Conservation (phyloP, 805 yeast genomes). For the Candida patagonica region DNA sequence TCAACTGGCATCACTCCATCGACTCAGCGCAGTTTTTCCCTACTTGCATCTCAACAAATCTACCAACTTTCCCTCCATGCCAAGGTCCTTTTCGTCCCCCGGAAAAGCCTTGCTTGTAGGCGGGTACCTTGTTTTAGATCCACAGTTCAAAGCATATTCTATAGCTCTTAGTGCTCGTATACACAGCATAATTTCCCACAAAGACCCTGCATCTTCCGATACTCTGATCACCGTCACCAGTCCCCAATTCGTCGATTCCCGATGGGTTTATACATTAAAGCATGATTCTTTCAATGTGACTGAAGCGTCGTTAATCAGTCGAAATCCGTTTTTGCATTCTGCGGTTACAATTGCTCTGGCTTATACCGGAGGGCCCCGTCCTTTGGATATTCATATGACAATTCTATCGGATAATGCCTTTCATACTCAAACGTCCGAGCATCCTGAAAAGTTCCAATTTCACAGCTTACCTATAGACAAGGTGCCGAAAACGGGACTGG, state of each 20-base stretch:
- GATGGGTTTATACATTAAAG: slow-evolving; percentile 48
- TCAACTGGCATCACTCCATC: too few relatives aligned
- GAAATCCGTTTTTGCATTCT: slow-evolving; percentile 69
- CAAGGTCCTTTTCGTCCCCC: slow-evolving; percentile 73
- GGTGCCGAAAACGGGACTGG: slow-evolving; percentile 90
- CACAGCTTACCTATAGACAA: slow-evolving; percentile 53
- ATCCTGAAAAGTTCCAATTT: slow-evolving; percentile 38
- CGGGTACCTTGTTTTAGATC: slow-evolving; percentile 85
- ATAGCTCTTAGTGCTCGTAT: slow-evolving; percentile 85
- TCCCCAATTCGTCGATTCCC: slow-evolving; percentile 66
- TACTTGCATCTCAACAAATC: too few relatives aligned
- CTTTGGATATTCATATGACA: slow-evolving; percentile 37
- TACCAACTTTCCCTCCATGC: background rate
- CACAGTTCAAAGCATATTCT: slow-evolving; percentile 63
- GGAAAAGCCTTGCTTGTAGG: slow-evolving; percentile 94
- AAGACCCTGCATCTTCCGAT: slow-evolving; percentile 5
- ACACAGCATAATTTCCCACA: slow-evolving; percentile 51
- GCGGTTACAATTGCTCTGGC: slow-evolving; percentile 47
- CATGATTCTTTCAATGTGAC: slow-evolving; percentile 5
- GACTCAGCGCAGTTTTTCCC: too few relatives aligned
- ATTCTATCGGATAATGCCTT: slow-evolving; percentile 82
- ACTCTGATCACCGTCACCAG: slow-evolving; percentile 36
- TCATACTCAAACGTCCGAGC: slow-evolving; percentile 34
- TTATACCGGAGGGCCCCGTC: slow-evolving; percentile 36
- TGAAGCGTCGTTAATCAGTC: slow-evolving; percentile 1